Base-by-base conservation (phyloP, 345 rosid genomes). In the Rhodamnia rubescens region DNA sequence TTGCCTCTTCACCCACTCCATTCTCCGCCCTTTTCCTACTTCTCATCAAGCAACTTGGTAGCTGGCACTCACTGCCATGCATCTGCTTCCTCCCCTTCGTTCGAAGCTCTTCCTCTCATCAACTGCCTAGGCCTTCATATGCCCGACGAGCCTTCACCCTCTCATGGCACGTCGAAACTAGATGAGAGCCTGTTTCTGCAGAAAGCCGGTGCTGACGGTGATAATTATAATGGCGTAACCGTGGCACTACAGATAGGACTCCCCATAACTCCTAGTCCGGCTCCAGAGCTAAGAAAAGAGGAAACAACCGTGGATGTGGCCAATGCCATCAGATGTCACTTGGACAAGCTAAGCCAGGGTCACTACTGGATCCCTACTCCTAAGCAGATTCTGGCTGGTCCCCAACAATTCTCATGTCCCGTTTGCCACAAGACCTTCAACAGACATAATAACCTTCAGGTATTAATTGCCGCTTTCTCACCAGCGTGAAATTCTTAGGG, bases 361-460 rank as follows among this genome's bases (percentile, higher is more conserved):
- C 89, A 91, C 85, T 92, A 89, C 78, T 93, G 95, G 95, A 93
- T 93, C 83, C 95, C 95, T 58, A 90, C 93, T 26, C 91, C 92
- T 85, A 84, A 92, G 84, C 94, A 93, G 92, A 93, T 92, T 87
- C 93, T 93, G 64, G 85, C 89, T 85, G 95, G 95, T 83, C 94
- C 94, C 54, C 90, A 90, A 12, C 94, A 91, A 83, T 93, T 92
- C 86, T 86, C 94, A 52, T 93, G 93, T 86, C 90, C 92, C 59
- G 87, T 91, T 89, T 93, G 94, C 87, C 49, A 36, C 85, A 93
- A 93, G 85, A 91, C 90, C 91, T 93, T 93, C 84, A 93, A 91
- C 88, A 91, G 94, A 89, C 89, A 92, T 89, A 93, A 92, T 85
- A 92, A 93, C 87, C 87, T 92, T 85, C 95, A 93, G 94, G 95